phyloP scores from a whole-genome alignment of 805 yeast species.

The Lachancea meyersii region DNA sequence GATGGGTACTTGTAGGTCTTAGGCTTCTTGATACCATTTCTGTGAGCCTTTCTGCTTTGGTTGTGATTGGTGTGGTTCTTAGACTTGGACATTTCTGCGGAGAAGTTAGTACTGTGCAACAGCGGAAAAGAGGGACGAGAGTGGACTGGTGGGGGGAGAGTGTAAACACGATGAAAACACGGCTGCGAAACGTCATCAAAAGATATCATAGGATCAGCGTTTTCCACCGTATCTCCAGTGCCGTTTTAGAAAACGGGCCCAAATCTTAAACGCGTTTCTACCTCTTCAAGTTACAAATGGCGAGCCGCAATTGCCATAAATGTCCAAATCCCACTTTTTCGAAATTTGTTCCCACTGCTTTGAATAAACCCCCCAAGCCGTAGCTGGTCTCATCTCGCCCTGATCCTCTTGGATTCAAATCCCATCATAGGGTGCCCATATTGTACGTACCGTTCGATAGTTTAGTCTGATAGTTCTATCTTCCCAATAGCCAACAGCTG shows the following conservation, averaged over 20 bases:
- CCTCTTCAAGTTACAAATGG: too few species aligned
- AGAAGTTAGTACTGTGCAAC: slow-evolving; percentile 2
- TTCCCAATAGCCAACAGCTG: neutral
- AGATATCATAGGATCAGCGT: neutral
- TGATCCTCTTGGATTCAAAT: too few species aligned
- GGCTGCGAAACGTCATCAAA: neutral
- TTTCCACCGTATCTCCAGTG: neutral
- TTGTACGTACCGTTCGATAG: slow-evolving; percentile 7
- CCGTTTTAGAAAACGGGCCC: too few species aligned
- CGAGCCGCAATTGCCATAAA: too few species aligned
- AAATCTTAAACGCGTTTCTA: too few species aligned
- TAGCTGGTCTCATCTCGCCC: too few species aligned
- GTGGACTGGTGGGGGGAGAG: neutral
- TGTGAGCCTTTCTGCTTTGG: slow-evolving; percentile 99
- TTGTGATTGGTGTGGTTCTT: slow-evolving; percentile 99
- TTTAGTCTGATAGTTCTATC: slow-evolving; percentile 3
- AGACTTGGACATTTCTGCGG: slow-evolving; percentile 82
- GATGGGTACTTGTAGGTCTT: slow-evolving; percentile 97
- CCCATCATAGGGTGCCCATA: neutral
- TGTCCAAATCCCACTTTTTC: too few species aligned
- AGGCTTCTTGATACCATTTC: slow-evolving; percentile 99
- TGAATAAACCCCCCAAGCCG: too few species aligned
- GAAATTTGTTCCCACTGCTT: too few species aligned
- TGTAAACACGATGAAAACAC: neutral
- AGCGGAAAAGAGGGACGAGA: neutral